Conservation (phyloP, 2,329 filamentous ascomycete species). For the Dactylellina cionopaga region DNA sequence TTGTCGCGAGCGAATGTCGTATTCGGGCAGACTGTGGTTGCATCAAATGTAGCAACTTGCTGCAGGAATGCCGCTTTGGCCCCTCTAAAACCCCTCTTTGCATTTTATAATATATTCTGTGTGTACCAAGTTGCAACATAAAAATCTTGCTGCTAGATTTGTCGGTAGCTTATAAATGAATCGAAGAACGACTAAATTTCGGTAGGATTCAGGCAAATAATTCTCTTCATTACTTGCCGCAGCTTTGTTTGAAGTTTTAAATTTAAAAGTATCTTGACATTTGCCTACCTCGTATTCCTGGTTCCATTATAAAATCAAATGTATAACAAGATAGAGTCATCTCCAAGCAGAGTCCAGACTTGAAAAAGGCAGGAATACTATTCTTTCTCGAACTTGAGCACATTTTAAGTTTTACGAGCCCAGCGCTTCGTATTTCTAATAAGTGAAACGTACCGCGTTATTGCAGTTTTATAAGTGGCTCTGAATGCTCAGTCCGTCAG, state of each 20-base stretch:
- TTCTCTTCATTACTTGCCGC: constrained; percentile 15
- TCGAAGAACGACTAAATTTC: neutral
- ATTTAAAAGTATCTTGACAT: constrained; percentile 12
- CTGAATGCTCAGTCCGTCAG: constrained; percentile 10
- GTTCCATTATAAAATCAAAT: too few species aligned
- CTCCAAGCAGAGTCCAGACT: too few species aligned
- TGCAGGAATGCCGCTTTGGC: constrained; percentile 47
- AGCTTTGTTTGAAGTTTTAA: constrained; percentile 19
- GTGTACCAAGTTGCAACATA: neutral
- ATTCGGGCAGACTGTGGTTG: neutral
- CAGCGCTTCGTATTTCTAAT: constrained; percentile 27
- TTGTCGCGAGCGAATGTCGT: constrained; percentile 14
- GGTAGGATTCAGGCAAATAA: constrained; percentile 27
- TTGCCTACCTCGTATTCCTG: constrained; percentile 1
- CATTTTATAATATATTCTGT: constrained; percentile 46
- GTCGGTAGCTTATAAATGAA: neutral
- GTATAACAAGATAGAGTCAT: too few species aligned
- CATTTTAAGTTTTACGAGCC: constrained; percentile 16
- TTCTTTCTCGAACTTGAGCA: too few species aligned
- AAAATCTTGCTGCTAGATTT: neutral
- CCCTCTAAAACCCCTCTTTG: constrained; percentile 34
- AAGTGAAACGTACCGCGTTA: constrained; percentile 40
- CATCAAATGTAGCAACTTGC: constrained; percentile 4
- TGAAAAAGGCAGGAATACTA: too few species aligned
- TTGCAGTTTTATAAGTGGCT: constrained; percentile 45